Evolutionary conservation across 1,284 basidiomycete genomes (phyloP).

Genomic region (Lentinula novae-zelandiae): DNA sequence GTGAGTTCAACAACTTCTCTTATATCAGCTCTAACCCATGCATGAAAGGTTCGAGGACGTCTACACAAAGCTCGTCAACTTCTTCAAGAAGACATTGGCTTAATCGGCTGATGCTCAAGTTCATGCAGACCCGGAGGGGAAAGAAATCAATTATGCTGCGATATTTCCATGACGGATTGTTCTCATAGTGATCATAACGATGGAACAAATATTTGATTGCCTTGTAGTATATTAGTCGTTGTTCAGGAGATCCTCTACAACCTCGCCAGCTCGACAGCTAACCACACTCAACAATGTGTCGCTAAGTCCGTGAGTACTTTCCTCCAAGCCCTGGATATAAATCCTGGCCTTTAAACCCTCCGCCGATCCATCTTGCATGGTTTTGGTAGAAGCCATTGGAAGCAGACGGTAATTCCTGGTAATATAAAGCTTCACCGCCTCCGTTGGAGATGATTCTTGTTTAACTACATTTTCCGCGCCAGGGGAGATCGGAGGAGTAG

Average conservation of each 20-base stretch:
- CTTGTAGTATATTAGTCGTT: background rate
- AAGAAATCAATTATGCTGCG: background rate
- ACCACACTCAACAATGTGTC: constrained; percentile 54
- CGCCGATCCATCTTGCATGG: constrained; percentile 7
- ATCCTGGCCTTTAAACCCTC: constrained; percentile 33
- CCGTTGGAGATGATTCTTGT: background rate
- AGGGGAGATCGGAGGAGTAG: background rate
- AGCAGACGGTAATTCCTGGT: constrained; percentile 44
- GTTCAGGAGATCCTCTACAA: constrained; percentile 37
- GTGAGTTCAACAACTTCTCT: constrained; percentile 30
- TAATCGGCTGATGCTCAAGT: background rate
- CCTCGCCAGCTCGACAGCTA: constrained; percentile 46
- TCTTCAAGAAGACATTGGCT: constrained; percentile 36
- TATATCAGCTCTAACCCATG: constrained; percentile 4
- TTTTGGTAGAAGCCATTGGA: constrained; percentile 20
- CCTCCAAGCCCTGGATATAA: constrained; percentile 56
- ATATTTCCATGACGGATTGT: background rate
- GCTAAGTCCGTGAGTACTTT: constrained; percentile 54
- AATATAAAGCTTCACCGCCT: constrained; percentile 29
- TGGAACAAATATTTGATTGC: background rate
- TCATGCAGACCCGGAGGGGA: background rate
- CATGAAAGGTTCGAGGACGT: constrained; percentile 53
- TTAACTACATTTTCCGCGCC: background rate
- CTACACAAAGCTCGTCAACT: constrained; percentile 50
- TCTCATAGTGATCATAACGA: background rate